Evolutionary conservation across 805 yeast species (phyloP).

Genomic region (Spathaspora sp.): DNA sequence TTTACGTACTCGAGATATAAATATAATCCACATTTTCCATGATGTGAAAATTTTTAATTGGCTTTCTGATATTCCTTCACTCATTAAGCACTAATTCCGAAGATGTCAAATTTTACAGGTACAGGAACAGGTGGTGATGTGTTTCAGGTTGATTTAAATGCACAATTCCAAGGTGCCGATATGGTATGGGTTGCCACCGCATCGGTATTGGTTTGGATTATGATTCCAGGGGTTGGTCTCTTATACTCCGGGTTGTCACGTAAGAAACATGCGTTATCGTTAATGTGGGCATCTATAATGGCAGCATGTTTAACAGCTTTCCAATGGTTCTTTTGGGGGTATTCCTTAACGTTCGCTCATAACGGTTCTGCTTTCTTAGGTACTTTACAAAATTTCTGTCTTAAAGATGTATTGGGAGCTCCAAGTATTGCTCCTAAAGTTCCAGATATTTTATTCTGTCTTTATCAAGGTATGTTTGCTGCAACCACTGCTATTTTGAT

Average conservation of each 20-base stretch:
- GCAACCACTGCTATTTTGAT: constrained; percentile 87
- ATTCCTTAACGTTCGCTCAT: constrained; percentile 81
- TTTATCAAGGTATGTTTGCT: constrained; percentile 97
- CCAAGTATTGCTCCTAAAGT: constrained; percentile 63
- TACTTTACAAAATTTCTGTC: constrained; percentile 72
- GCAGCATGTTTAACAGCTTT: constrained; percentile 77
- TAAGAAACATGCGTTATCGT: constrained; percentile 91
- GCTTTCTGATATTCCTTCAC: no score
- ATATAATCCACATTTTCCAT: background rate
- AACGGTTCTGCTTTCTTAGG: constrained; percentile 68
- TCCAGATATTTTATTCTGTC: constrained; percentile 89
- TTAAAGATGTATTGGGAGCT: constrained; percentile 78
- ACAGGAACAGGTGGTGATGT: constrained; percentile 80
- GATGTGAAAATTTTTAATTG: background rate
- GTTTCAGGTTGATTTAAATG: constrained; percentile 66
- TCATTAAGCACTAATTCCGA: no score
- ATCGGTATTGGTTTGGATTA: constrained; percentile 85
- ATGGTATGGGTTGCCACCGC: constrained; percentile 83
- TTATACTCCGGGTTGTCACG: constrained; percentile 91
- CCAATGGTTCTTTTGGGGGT: constrained; percentile 99
- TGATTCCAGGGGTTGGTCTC: constrained; percentile 95
- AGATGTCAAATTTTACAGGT: constrained; percentile 38
- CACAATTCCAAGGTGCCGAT: constrained; percentile 66
- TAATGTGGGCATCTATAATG: constrained; percentile 92
- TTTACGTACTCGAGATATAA: background rate